A percentile compares a stretch with the other conserved stretches of the same genome.
Evolutionary conservation across 768 basidiomycete species (phyloP).

Genomic region (Leccinellum rugosiceps): DNA sequence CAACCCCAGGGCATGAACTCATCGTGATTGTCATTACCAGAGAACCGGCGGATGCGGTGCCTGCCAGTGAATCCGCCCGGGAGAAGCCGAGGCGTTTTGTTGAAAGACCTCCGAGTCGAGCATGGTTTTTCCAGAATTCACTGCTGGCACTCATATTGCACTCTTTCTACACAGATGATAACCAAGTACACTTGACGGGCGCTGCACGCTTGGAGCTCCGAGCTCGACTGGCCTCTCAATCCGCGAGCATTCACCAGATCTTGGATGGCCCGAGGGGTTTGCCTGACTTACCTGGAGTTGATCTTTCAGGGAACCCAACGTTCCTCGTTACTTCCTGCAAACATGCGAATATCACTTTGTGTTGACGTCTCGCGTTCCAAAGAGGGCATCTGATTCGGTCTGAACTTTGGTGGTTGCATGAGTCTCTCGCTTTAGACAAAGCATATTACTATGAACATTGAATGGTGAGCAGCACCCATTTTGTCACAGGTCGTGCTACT

Average conservation of each 20-base stretch:
- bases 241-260: not conserved
- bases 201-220: too few species aligned
- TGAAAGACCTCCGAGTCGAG: too few species aligned
- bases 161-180: too few species aligned
- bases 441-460: not conserved
- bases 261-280: not conserved
- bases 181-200: too few species aligned
- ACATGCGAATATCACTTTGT: not conserved
- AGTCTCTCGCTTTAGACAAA: not conserved
- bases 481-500: not conserved
- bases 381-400: not conserved
- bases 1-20: too few species aligned
- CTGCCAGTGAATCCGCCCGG: too few species aligned
- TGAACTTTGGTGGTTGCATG: not conserved
- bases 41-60: too few species aligned
- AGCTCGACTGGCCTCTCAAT: not conserved
- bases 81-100: not conserved
- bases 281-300: not conserved
- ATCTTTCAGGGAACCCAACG: not conserved
- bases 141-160: too few species aligned
- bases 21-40: not conserved
- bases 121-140: too few species aligned
- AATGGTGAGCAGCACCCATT: not conserved
- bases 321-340: not conserved
- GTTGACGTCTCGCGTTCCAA: not conserved